A percentile compares a stretch with the other conserved stretches of the same genome.
These are phyloP conservation scores for Fallopia convolvulus DNA, from an alignment of 148 eudicot species.

Conservation along the genomic window DNA sequence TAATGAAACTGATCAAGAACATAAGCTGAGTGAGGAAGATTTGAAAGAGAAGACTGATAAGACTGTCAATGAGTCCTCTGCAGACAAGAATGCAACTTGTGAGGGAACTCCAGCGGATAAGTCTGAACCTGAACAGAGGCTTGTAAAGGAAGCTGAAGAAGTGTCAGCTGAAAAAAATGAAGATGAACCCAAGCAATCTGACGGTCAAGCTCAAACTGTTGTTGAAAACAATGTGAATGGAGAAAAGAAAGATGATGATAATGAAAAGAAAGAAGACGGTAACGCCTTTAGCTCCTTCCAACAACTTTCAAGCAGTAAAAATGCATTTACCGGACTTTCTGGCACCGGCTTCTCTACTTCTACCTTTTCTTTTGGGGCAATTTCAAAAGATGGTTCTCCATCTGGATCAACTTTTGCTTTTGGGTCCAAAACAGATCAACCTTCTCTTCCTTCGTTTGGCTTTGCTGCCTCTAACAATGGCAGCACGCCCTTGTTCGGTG, in stretches of 20 bases:
- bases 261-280: constrained; percentile 7
- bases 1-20: constrained; percentile 24
- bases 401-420: constrained; percentile 11
- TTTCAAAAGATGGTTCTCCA: constrained; percentile 48
- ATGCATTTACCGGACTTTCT: constrained; percentile 81
- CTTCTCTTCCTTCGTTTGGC: constrained; percentile 38
- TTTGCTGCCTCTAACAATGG: constrained; percentile 48
- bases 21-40: constrained; percentile 16
- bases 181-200: constrained; percentile 5
- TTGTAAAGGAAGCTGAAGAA: constrained; percentile 18
- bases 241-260: constrained; percentile 28
- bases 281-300: constrained; percentile 64
- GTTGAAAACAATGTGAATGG: constrained; percentile 17
- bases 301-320: constrained; percentile 84
- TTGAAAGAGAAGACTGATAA: constrained; percentile 21
- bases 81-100: constrained; percentile 18
- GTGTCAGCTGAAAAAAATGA: background rate
- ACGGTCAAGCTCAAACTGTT: constrained; percentile 12
- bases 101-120: background rate
- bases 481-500: constrained; percentile 48
- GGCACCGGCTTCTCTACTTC: constrained; percentile 84
- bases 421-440: constrained; percentile 10
- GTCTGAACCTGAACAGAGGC: constrained; percentile 10
- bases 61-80: constrained; percentile 4
- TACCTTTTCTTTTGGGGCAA: constrained; percentile 61